Evolutionary conservation across 805 yeast species (phyloP).

Genomic region (Saccharomycopsis babjevae): DNA sequence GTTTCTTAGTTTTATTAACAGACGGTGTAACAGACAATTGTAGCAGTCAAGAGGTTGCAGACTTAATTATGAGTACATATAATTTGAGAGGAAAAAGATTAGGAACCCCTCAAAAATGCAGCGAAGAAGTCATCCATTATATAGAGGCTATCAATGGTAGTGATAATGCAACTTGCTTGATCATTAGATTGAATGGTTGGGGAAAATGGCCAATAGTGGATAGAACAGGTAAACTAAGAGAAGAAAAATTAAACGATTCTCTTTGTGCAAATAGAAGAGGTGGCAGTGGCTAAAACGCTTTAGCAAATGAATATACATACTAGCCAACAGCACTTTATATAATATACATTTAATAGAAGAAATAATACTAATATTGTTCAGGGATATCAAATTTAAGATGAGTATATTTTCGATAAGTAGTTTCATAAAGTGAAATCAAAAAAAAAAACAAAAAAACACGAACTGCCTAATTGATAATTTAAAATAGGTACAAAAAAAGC

Average conservation of each 20-base stretch:
- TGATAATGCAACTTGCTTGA: constrained; percentile 91
- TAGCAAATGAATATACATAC: not conserved
- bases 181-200: constrained; percentile 80
- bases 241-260: constrained; percentile 47
- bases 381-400: not conserved
- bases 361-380: not conserved
- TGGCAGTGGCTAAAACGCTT: constrained; percentile 1
- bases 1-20: constrained; percentile 69
- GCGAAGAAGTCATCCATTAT: constrained; percentile 75
- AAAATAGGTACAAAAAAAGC: not conserved
- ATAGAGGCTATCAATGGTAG: constrained; percentile 83
- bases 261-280: constrained; percentile 8
- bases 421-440: not conserved
- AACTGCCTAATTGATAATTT: not conserved
- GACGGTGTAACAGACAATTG: constrained; percentile 82
- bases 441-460: not conserved
- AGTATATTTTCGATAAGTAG: not conserved
- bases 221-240: constrained; percentile 74
- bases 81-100: constrained; percentile 46
- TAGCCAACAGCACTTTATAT: not conserved
- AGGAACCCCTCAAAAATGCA: constrained; percentile 80
- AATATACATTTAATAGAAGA: not conserved
- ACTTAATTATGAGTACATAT: constrained; percentile 64
- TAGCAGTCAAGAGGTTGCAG: constrained; percentile 87
- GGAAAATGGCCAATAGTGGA: constrained; percentile 84